Base-by-base conservation (phyloP, 2,329 filamentous ascomycete species). In the Monilinia fructicola region DNA sequence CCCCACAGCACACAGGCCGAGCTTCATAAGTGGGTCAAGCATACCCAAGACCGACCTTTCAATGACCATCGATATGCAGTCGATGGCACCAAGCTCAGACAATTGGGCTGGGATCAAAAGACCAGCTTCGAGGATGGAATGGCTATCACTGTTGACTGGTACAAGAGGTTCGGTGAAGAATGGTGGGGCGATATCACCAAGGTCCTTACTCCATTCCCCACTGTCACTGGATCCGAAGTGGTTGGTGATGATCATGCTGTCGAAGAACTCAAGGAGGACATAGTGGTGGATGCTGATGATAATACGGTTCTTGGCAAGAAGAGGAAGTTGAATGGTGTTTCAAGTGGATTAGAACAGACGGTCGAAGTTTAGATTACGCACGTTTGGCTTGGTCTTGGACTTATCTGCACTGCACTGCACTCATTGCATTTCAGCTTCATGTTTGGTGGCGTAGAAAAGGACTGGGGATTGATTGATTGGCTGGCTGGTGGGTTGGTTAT, bases 21-120 rank as follows among this genome's bases (percentile, higher is more conserved):
- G 64, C 81, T 88, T 65, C 80, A 83, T 67, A 83, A 83, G 72
- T 90, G 87, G 84, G 85, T 93, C 72, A 86, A 90, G 76, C 89
- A 91, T 77, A 92, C 90, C 2, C 84, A 88, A 70, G 91, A 95
- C 78, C 84, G 91, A 26, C 91, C 90, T 0, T 94, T 90, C 79
- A 92, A 92, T 77, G 90, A 92, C 77, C 84, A 87, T 73, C 82
- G 89, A 48, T 92, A 92, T 73, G 88, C 88, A 14, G 87, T 91
- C 2, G 87, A 92, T 74, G 88, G 85, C 44, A 85, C 83, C 64
- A 91, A 91, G 77, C 81, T 92, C 71, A 80, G 84, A 50, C 78
- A 82, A 69, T 81, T 92, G 6, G 90, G 89, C 28, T 92, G 89
- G 90, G 80, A 84, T 65, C 90, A 90, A 75, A 86, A 85, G 77